Evolutionary conservation across 2,329 filamentous ascomycete genomes (phyloP).

Genomic region (Alternaria hordeiaustralica): DNA sequence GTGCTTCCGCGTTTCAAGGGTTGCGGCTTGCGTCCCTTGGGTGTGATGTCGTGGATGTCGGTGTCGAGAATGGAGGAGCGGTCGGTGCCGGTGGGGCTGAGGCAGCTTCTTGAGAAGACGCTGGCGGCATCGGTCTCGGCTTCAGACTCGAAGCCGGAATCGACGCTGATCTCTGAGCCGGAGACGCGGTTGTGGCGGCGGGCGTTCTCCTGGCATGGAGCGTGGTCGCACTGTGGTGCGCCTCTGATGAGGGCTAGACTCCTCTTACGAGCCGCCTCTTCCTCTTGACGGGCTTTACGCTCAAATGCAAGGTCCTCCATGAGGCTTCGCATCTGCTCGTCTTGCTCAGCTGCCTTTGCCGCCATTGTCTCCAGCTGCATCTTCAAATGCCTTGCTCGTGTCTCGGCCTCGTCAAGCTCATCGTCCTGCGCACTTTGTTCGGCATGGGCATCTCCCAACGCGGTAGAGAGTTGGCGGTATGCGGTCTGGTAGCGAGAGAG

Average conservation of each 20-base stretch:
- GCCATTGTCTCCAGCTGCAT: constrained; percentile 67
- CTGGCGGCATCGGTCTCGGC: constrained; percentile 58
- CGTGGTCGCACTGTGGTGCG: constrained; percentile 24
- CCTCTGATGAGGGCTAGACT: constrained; percentile 39
- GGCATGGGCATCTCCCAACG: constrained; percentile 58
- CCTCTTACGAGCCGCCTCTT: constrained; percentile 44
- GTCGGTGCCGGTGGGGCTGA: constrained; percentile 45
- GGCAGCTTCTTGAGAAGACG: constrained; percentile 48
- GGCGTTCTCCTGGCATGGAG: constrained; percentile 21
- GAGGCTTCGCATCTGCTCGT: constrained; percentile 57
- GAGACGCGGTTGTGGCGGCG: constrained; percentile 43
- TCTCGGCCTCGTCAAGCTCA: constrained; percentile 66
- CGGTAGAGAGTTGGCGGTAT: constrained; percentile 55
- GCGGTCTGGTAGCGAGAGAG: constrained; percentile 62
- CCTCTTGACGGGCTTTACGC: constrained; percentile 41
- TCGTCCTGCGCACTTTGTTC: constrained; percentile 66
- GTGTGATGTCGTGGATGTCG: constrained; percentile 39
- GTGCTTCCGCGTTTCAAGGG: constrained; percentile 33
- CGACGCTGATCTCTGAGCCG: constrained; percentile 50
- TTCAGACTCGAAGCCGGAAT: constrained; percentile 67
- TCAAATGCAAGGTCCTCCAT: constrained; percentile 46
- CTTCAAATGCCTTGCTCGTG: constrained; percentile 64
- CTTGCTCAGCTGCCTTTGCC: constrained; percentile 61
- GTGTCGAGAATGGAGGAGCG: constrained; percentile 44
- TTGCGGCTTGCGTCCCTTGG: constrained; percentile 42